Conservation (phyloP, 441 rosid genomes). For the Syzygium syzygioides region DNA sequence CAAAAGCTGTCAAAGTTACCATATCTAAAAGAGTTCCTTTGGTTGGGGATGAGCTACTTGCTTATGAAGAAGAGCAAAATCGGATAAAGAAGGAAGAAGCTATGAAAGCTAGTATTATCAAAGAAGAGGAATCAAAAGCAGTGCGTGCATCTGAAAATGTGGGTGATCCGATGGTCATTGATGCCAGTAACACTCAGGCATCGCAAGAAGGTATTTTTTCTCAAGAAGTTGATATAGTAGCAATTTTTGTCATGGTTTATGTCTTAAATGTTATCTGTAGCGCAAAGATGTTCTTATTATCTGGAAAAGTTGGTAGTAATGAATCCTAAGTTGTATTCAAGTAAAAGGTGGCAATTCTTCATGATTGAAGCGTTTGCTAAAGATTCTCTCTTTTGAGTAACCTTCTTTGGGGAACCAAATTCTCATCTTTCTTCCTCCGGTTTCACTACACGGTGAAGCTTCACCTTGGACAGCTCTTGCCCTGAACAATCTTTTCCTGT, state of each 20-base stretch:
- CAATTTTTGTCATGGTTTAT: background rate
- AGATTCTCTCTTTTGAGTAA: background rate
- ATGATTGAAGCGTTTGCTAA: background rate
- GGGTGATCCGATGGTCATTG: conserved; percentile 81
- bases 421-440: background rate
- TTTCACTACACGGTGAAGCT: background rate
- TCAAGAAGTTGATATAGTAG: background rate
- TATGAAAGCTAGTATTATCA: conserved; percentile 69
- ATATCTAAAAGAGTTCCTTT: conserved; percentile 95
- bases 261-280: background rate
- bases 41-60: conserved; percentile 94
- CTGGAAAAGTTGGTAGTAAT: background rate
- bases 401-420: background rate
- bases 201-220: conserved; percentile 56
- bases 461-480: background rate
- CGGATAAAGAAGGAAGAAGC: conserved; percentile 86
- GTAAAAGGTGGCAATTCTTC: background rate
- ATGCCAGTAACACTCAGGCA: conserved; percentile 39
- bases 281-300: background rate
- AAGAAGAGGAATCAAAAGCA: conserved; percentile 82
- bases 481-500: background rate
- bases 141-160: conserved; percentile 47
- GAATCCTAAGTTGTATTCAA: background rate
- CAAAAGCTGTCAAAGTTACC: conserved; percentile 91
- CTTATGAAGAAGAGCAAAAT: conserved; percentile 95